A percentile compares a stretch with the other conserved stretches of the same genome.
Conservation (phyloP, 2,329 filamentous ascomycete species). For the Epichloe bromicola region DNA sequence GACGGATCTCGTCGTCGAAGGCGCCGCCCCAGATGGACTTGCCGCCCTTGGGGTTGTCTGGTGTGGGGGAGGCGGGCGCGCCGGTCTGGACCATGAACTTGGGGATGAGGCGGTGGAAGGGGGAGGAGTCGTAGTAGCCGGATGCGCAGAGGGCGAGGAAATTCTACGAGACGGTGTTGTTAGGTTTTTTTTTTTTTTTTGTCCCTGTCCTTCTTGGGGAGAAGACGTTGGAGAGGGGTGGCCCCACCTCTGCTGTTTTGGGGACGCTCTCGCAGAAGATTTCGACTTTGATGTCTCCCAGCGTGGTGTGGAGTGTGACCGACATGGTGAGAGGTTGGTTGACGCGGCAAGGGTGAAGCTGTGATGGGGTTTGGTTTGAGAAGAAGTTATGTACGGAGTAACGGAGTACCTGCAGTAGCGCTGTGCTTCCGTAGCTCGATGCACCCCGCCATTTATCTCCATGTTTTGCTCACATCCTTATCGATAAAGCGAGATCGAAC, state of each 20-base stretch:
- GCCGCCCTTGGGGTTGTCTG: slow-evolving; percentile 53
- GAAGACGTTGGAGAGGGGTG: background rate
- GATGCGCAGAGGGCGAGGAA: slow-evolving; percentile 79
- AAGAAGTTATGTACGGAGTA: too few relatives aligned
- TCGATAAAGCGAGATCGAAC: too few relatives aligned
- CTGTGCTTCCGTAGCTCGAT: too few relatives aligned
- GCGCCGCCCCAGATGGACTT: slow-evolving; percentile 59
- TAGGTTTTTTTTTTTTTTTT: background rate
- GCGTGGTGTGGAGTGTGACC: slow-evolving; percentile 69
- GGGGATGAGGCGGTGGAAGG: slow-evolving; percentile 70
- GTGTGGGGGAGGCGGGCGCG: slow-evolving; percentile 40
- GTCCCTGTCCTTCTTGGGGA: background rate
- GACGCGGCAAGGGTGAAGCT: background rate
- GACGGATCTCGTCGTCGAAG: slow-evolving; percentile 73
- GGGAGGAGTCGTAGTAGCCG: slow-evolving; percentile 59
- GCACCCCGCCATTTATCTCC: too few relatives aligned
- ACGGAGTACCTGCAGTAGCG: too few relatives aligned
- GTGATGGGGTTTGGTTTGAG: background rate
- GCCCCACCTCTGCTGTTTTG: slow-evolving; percentile 67
- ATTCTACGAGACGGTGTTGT: slow-evolving; percentile 39
- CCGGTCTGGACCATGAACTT: slow-evolving; percentile 73
- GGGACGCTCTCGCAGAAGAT: slow-evolving; percentile 92
- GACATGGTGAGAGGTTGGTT: slow-evolving; percentile 33
- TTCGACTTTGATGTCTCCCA: slow-evolving; percentile 88
- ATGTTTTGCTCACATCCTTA: too few relatives aligned